Base-by-base conservation (phyloP, 495 filamentous ascomycete species). In the Hypoxylon fuscum region DNA sequence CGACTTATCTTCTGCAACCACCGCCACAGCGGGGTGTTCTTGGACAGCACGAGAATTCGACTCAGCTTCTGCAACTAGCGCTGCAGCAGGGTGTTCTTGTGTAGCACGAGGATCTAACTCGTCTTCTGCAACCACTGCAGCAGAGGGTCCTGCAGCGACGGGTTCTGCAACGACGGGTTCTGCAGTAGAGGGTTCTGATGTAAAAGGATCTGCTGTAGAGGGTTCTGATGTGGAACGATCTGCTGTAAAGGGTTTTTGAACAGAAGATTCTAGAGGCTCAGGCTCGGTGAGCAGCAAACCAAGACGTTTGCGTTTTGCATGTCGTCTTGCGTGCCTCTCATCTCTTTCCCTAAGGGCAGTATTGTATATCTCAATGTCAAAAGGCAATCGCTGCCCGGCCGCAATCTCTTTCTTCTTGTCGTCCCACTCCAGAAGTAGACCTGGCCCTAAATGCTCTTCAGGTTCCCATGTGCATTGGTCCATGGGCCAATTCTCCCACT, bases 391-490 rank as follows among this genome's bases (percentile, higher is more conserved):
- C 3, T 70, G 69, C 2, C 85, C 85, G 2, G 61, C 67, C 0
- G 47, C 60, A 14, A 87, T 77, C 1, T 72, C 74, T 6, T 55
- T 53, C 50, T 85, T 85, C 4, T 74, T 81, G n/a, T 76, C 67
- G 7, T 76, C 70, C 88, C 88, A 92, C 2, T 78, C 76, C 0
- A 47, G 21, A 1, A 84, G 68, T 5, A 85, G 76, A 0, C 76
- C 72, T 11, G 77, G 69, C 17, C 80, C 70, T 32, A 92, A 82
- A 41, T 79, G 72, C 0, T 79, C 69, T n/a, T 67, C 67, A 0
- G 87, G 84, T 58, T 91, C 88, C 89, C 88, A 93, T 2, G 82
- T 86, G 46, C 81, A 76, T 42, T 85, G 68, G 10, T 84, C 57
- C 7, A 85, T 43, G 1, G 77, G 72, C 55, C 89, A 93, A n/a